Base-by-base conservation (phyloP, 768 basidiomycete species). In the Phlebiopsis flavidoalba region DNA sequence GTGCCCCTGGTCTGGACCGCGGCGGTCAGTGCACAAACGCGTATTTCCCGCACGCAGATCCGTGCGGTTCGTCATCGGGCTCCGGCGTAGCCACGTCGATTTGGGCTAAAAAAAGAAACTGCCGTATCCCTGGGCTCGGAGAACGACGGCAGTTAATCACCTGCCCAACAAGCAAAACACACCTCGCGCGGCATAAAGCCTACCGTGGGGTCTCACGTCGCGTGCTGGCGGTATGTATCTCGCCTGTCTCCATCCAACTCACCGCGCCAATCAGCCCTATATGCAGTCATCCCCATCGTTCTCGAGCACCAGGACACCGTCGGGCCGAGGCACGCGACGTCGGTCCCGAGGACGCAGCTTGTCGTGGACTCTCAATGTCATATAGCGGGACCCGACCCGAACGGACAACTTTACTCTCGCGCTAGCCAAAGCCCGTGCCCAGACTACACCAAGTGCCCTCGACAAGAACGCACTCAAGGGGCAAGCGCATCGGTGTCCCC, bases 21-120 rank as follows among this genome's bases (percentile, higher is more conserved):
- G 79, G 78, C 11, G 81, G 81, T 7, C 82, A 81, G 67, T 69
- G 69, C 1, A 75, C 74, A 5, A 71, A 68, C 54, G 71, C 80
- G 8, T 83, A 79, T 65, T 75, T 75, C 52, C 79, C 78, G 19
- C 70, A 70, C 33, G 77, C 71, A 14, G 68, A 79, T 57, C 76
- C 80, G 6, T 73, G 80, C 60, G 83, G 84, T 1, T 84, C 82
- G 1, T 84, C 83, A 0, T 79, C 83, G 7, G 86, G 86, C 1
- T 83, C 83, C n/a, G 85, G 77, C 3, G 74, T 77, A 26, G 68
- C 75, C 5, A 62, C 72, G 5, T 66, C 80, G 8, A 64, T 82
- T n/a, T 35, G 80, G 81, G 15, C 73, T 83, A 31, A n/a, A n/a
- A n/a, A n/a, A n/a, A n/a, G n/a, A n/a, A n/a, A 74, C 74, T 2